A percentile compares a stretch with the other conserved stretches of the same genome.
These are phyloP conservation scores for Leccinum longicurvipes DNA, from an alignment of 768 basidiomycete species.

Conservation along the genomic window DNA sequence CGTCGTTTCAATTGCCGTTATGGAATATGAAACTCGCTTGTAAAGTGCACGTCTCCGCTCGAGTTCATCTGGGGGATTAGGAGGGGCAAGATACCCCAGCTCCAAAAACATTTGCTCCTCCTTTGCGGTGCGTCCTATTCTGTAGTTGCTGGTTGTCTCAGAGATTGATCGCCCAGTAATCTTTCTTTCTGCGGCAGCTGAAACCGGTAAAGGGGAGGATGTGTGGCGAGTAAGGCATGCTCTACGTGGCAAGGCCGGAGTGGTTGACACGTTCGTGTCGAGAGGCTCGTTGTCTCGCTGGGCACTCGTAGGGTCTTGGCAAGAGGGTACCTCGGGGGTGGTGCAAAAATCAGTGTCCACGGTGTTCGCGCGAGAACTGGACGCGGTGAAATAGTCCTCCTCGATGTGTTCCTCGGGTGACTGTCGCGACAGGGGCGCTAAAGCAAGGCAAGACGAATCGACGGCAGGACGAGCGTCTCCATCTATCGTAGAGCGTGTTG, in stretches of 20 bases:
- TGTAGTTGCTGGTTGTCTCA: constrained; percentile 31
- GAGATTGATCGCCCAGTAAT: constrained; percentile 33
- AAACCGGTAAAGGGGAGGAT: constrained; percentile 58
- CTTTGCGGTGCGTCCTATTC: constrained; percentile 52
- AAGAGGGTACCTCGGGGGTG: constrained; percentile 19
- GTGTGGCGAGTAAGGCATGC: constrained; percentile 58
- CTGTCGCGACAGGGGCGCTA: constrained; percentile 20
- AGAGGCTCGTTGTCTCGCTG: constrained; percentile 28
- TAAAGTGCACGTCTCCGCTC: constrained; percentile 82
- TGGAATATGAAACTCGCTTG: constrained; percentile 47
- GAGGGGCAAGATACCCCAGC: constrained; percentile 71
- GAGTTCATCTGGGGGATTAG: constrained; percentile 80
- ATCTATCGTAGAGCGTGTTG: constrained; percentile 11
- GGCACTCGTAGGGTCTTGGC: constrained; percentile 25
- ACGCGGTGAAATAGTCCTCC: constrained; percentile 32
- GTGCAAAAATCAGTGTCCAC: constrained; percentile 15
- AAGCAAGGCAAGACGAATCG: constrained; percentile 13
- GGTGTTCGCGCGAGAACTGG: constrained; percentile 23
- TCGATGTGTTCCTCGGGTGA: constrained; percentile 24
- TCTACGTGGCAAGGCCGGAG: constrained; percentile 49
- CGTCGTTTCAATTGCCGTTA: neutral
- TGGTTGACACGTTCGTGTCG: constrained; percentile 34
- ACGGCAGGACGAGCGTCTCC: neutral
- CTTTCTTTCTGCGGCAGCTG: constrained; percentile 31
- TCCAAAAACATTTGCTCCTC: constrained; percentile 67